Percentiles rank a stretch among this genome's conserved stretches.
phyloP scores from a whole-genome alignment of 164 flowering plant species.

The Stephania cephalantha region DNA sequence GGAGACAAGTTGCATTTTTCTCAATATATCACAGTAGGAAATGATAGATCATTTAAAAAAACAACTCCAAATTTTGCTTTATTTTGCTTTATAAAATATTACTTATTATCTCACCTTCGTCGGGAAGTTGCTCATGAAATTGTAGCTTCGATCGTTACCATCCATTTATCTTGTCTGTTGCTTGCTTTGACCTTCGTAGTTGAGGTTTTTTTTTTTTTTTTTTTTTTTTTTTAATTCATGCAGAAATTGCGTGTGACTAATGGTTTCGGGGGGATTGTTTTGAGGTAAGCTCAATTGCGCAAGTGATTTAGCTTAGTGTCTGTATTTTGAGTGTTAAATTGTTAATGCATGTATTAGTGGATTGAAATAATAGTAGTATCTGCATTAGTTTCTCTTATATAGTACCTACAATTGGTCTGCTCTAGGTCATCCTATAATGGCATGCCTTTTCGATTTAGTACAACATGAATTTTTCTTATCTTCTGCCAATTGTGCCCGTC shows the following conservation, averaged over 20 bases:
- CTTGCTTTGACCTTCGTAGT: not conserved
- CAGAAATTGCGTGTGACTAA: constrained; percentile 86
- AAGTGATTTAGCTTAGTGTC: not conserved
- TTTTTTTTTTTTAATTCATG: constrained; percentile 11
- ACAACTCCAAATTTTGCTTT: too few species aligned
- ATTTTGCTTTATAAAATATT: too few species aligned
- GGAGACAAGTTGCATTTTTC: too few species aligned
- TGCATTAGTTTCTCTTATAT: not conserved
- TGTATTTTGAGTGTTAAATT: not conserved
- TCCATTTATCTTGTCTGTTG: constrained; percentile 1
- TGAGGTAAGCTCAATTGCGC: constrained; percentile 46
- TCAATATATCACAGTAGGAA: not conserved
- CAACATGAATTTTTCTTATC: not conserved
- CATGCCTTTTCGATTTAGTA: not conserved
- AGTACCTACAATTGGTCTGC: not conserved
- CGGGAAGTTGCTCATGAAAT: not conserved
- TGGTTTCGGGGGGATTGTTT: constrained; percentile 86
- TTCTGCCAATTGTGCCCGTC: not conserved
- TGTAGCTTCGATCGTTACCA: not conserved
- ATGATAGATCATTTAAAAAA: too few species aligned
- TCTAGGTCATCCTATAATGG: not conserved
- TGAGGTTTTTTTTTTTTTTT: too few species aligned
- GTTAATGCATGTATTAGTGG: not conserved
- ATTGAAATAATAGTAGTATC: not conserved
- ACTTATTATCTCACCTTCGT: not conserved